phyloP scores from a whole-genome alignment of 805 yeast genomes.

The Kodamaea laetipori region DNA sequence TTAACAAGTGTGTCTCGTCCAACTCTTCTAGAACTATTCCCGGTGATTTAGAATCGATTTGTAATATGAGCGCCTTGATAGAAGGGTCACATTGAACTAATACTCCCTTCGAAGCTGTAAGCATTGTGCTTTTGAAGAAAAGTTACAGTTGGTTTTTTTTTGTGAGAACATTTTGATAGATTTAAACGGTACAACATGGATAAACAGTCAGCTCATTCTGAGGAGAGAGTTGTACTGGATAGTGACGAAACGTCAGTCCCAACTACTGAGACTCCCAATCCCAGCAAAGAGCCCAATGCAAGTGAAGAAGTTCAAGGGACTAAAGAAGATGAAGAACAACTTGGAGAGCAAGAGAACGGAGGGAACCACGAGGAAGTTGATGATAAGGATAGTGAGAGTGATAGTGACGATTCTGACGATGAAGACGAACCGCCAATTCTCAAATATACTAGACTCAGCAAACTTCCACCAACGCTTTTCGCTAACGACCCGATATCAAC shows the following conservation, averaged over 20 bases:
- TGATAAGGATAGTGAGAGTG: background rate
- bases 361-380: background rate
- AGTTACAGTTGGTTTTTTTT: background rate
- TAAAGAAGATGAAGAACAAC: conserved; percentile 2
- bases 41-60: conserved; percentile 73
- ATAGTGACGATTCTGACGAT: conserved; percentile 1
- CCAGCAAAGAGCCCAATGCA: background rate
- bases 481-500: conserved; percentile 77
- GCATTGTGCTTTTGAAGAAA: conserved; percentile 30
- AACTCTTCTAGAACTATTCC: conserved; percentile 76
- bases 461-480: conserved; percentile 20
- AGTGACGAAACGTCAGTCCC: no score
- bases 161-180: conserved; percentile 3
- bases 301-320: background rate
- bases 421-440: conserved; percentile 64
- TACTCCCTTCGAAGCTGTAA: conserved; percentile 46
- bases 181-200: background rate
- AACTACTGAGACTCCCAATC: no score
- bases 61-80: conserved; percentile 79
- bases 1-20: conserved; percentile 87
- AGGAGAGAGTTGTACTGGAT: no score
- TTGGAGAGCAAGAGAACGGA: background rate
- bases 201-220: background rate
- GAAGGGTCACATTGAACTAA: conserved; percentile 80
- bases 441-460: conserved; percentile 67